phyloP scores from a whole-genome alignment of 148 eudicot species.

The Gaultheria prostrata region DNA sequence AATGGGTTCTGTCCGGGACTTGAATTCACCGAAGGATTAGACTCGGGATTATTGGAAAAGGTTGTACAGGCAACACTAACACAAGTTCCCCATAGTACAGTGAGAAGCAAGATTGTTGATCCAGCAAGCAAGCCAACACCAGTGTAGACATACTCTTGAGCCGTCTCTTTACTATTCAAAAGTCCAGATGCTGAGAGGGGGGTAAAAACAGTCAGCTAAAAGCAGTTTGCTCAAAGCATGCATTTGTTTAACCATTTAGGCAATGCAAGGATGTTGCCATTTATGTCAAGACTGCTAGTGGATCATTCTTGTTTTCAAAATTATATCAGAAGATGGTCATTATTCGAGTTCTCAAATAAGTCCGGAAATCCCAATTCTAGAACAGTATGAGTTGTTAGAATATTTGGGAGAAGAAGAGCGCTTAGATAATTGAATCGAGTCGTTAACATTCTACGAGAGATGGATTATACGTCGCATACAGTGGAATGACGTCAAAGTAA shows the following conservation, averaged over 20 bases:
- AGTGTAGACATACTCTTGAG: slow-evolving; percentile 27
- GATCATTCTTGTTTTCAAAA: not conserved
- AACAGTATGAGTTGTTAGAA: too few species aligned
- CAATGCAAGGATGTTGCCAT: not conserved
- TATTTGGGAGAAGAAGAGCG: too few species aligned
- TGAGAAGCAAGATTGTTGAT: slow-evolving; percentile 28
- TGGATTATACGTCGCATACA: too few species aligned
- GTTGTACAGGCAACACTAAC: slow-evolving; percentile 16
- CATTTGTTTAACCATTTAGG: not conserved
- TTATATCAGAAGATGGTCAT: not conserved
- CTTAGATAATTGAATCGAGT: too few species aligned
- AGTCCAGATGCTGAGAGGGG: slow-evolving; percentile 28
- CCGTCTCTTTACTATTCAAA: slow-evolving; percentile 17
- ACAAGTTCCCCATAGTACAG: slow-evolving; percentile 28
- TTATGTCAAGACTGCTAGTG: not conserved
- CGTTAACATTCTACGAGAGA: too few species aligned
- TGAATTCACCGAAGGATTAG: not conserved
- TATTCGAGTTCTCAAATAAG: not conserved
- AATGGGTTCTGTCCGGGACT: not conserved
- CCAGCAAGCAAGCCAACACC: slow-evolving; percentile 32
- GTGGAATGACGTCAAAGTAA: too few species aligned
- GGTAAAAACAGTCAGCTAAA: not conserved
- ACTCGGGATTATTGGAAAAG: not conserved
- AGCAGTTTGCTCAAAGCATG: not conserved
- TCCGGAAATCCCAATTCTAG: too few species aligned